Evolutionary conservation across 495 filamentous ascomycete species (phyloP), one percentile per base, ranked within the genome.

Genomic region (Podospora pseudoanserina): DNA sequence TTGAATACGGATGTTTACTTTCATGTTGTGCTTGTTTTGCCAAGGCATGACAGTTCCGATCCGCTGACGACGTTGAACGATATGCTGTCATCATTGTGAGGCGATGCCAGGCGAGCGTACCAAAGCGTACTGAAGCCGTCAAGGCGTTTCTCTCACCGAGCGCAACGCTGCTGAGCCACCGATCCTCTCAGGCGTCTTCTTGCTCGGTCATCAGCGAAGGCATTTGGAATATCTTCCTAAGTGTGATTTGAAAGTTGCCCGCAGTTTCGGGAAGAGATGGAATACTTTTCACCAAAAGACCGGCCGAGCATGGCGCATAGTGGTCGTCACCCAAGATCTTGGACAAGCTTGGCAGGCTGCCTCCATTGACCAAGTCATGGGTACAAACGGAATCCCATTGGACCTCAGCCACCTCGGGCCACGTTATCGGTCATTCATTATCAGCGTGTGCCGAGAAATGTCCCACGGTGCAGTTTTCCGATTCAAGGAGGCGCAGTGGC

Each of bases 401-500:
- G 28, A 49, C 32, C 61, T 32, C 15, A 63, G 61, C 61, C 61
- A 63, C 61, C 34, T 32, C 23, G 55, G 60, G 61, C 61, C 61
- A 32, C 61, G 61, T 63, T 49, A 39, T 63, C 61, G 28, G 34
- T 19, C 61, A 63, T 63, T 63, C 32, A 63, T 49, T 63, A 63
- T 63, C 61, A 63, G 49, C 61, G 61, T 63, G 61, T 32, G 61
- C 61, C 61, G 30, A 63, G 61, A 15, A 39, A 63, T 39, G 61
- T 63, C 61, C 32, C 61, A 63, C 32, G 61, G 61, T 63, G 61
- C 30, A 9, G 19, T 27, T 61, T 32, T n/a, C 61, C 53, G 61
- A 63, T 63, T 63, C 61, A 63, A 63, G 61, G 61, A 49, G 61
- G 61, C 61, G 61, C 61, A 63, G 61, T n/a, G 39, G 39, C 9